Percentiles rank a stretch among this genome's conserved stretches.
These are phyloP conservation scores for Candida sonorensis DNA, from an alignment of 805 yeast genomes.

Conservation along the genomic window DNA sequence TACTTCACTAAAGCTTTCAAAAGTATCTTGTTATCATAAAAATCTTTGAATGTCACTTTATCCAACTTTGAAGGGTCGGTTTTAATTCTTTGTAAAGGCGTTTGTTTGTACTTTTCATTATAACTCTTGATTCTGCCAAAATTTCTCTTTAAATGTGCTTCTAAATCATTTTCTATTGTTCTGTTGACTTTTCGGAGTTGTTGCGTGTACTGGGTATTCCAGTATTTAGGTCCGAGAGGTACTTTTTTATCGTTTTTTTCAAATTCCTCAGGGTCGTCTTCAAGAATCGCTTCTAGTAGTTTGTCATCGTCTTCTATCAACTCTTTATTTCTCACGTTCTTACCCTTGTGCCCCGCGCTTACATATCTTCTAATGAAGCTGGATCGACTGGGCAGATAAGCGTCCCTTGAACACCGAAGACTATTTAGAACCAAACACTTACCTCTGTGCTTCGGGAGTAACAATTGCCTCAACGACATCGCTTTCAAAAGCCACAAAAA, in stretches of 20 bases:
- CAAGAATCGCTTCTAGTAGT: conserved; percentile 6
- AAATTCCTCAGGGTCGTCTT: conserved; percentile 3
- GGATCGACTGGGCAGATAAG: too few relatives aligned
- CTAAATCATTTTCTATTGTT: conserved; percentile 14
- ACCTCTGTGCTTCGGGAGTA: too few relatives aligned
- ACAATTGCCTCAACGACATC: too few relatives aligned
- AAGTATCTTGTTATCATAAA: conserved; percentile 10
- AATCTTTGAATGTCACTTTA: conserved; percentile 13
- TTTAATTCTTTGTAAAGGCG: conserved; percentile 18
- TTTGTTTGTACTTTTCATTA: conserved; percentile 12
- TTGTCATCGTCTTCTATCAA: conserved; percentile 10
- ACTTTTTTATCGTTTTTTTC: neutral
- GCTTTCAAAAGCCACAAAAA: too few relatives aligned
- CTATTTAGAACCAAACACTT: too few relatives aligned
- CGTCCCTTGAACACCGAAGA: too few relatives aligned
- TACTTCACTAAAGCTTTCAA: conserved; percentile 12
- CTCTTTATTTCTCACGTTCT: neutral
- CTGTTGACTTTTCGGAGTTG: conserved; percentile 14
- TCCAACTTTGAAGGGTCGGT: conserved; percentile 10
- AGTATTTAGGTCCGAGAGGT: conserved; percentile 13
- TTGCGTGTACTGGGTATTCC: conserved; percentile 14
- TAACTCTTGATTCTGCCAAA: conserved; percentile 20
- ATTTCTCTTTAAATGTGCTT: conserved; percentile 15
- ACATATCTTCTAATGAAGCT: too few relatives aligned
- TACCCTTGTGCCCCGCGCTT: too few relatives aligned